Evolutionary conservation across 331 rosid genomes (phyloP).

Genomic region (Stylosanthes scabra): DNA sequence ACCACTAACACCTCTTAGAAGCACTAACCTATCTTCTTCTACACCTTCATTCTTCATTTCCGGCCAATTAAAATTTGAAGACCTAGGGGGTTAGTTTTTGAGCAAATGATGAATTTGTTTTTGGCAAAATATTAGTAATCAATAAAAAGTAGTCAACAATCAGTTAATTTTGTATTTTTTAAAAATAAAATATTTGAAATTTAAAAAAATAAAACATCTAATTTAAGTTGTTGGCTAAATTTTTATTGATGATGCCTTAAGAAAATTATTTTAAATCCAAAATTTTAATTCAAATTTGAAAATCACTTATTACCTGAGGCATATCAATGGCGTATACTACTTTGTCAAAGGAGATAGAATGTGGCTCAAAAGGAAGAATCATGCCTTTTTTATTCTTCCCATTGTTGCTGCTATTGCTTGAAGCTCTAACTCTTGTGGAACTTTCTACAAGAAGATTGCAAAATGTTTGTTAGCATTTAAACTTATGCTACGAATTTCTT

Average conservation of each 20-base stretch:
- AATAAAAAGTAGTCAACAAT: no score
- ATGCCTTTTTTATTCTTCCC: slow-evolving; percentile 24
- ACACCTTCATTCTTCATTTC: slow-evolving; percentile 65
- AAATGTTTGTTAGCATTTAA: slow-evolving; percentile 6
- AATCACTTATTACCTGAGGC: slow-evolving; percentile 41
- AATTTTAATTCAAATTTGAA: no score
- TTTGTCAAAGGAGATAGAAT: slow-evolving; percentile 34
- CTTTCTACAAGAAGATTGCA: slow-evolving; percentile 38
- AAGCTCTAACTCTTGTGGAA: slow-evolving; percentile 17
- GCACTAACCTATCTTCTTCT: slow-evolving; percentile 55
- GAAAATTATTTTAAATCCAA: no score
- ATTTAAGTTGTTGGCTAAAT: no score
- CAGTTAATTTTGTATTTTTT: no score
- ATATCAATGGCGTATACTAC: slow-evolving; percentile 35
- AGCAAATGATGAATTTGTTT: no score
- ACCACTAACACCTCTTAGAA: slow-evolving; percentile 60
- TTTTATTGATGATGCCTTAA: no score
- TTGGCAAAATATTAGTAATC: no score
- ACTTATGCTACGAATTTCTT: not conserved
- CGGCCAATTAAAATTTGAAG: slow-evolving; percentile 40
- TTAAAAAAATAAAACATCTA: no score
- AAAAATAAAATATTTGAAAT: not conserved
- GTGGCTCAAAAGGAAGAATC: slow-evolving; percentile 43
- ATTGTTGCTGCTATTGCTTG: not conserved
- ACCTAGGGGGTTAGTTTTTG: not conserved